phyloP scores from a whole-genome alignment of 108 stramenopile genomes.

The Conticribra guillardii region DNA sequence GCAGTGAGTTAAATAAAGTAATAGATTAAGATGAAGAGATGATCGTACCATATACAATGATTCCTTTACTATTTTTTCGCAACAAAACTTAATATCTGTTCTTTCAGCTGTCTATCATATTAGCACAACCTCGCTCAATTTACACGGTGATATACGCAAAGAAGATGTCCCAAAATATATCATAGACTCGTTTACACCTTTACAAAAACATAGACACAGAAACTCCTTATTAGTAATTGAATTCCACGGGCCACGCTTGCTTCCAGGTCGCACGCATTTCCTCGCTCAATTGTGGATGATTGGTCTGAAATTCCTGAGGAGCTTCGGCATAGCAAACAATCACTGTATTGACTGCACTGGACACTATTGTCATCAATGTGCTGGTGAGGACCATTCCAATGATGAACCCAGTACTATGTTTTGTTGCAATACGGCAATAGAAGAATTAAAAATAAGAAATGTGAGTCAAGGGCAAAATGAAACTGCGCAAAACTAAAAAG shows the following conservation, averaged over 20 bases:
- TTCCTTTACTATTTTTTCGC: no score
- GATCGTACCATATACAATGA: no score
- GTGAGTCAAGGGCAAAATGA: background rate
- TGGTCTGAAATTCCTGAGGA: slow-evolving; percentile 60
- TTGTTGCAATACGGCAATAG: no score
- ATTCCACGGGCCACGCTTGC: slow-evolving; percentile 70
- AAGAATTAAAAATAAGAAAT: background rate
- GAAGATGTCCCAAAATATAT: no score
- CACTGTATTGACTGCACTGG: slow-evolving; percentile 77
- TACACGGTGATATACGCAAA: no score
- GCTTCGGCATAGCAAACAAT: slow-evolving; percentile 90
- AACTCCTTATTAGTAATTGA: slow-evolving; percentile 35
- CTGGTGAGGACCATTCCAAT: slow-evolving; percentile 52
- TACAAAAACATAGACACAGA: background rate
- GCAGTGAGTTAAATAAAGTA: no score
- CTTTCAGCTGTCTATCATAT: no score
- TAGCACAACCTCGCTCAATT: no score
- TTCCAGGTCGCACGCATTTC: slow-evolving; percentile 71
- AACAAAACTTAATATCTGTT: no score
- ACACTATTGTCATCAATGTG: slow-evolving; percentile 64
- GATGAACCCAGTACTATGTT: slow-evolving; percentile 34
- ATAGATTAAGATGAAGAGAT: no score
- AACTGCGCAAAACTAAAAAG: background rate
- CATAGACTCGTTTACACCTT: background rate
- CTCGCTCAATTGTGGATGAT: slow-evolving; percentile 65